These are phyloP conservation scores for Rosa multiflora DNA, from an alignment of 306 rosid genomes.

Conservation along the genomic window DNA sequence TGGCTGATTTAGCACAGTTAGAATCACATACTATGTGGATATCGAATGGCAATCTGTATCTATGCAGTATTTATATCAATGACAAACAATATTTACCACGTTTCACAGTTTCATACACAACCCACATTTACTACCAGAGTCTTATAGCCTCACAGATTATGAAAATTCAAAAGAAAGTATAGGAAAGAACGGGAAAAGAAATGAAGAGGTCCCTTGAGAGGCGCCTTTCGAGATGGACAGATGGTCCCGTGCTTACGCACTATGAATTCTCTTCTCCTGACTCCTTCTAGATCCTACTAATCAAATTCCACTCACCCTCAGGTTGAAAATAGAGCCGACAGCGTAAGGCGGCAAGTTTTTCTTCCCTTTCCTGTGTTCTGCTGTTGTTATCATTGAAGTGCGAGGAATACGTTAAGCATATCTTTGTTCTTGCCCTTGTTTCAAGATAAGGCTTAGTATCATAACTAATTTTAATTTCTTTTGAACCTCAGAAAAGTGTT, in stretches of 20 bases:
- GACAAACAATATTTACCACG: neutral
- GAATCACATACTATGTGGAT: neutral
- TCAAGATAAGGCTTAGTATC: constrained; percentile 27
- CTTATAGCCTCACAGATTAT: too few relatives aligned
- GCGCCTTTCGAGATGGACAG: neutral
- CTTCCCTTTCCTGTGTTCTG: neutral
- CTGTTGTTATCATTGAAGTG: neutral
- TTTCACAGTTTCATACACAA: too few relatives aligned
- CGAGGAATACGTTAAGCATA: neutral
- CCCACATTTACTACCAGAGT: too few relatives aligned
- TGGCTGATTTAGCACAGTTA: neutral
- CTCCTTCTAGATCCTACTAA: neutral
- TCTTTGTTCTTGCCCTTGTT: constrained; percentile 19
- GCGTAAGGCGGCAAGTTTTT: neutral
- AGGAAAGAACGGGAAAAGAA: neutral
- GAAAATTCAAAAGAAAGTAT: too few relatives aligned
- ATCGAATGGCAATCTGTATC: neutral
- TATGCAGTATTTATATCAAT: neutral
- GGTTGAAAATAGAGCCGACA: neutral
- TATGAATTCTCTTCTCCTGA: neutral
- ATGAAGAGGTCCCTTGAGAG: neutral
- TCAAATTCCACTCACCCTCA: neutral
- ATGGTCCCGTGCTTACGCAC: neutral
- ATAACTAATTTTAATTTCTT: neutral
- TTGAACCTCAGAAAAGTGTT: neutral